Conservation (phyloP, 805 yeast genomes). For the Saccharomyces kudriavzevii region DNA sequence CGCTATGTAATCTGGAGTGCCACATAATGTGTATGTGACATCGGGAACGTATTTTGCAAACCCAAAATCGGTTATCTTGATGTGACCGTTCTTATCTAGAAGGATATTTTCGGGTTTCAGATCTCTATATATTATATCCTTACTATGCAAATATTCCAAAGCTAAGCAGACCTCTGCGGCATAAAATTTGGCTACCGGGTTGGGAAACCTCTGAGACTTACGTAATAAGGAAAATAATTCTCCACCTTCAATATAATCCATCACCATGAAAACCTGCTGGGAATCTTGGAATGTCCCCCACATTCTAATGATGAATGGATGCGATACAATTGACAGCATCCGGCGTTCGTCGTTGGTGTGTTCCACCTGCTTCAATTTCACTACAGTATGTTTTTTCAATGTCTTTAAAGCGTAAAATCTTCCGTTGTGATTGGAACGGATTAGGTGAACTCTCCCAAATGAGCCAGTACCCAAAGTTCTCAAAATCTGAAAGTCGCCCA, state of each 20-base stretch:
- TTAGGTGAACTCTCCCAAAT: constrained; percentile 89
- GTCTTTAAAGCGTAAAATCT: constrained; percentile 91
- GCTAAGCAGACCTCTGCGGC: constrained; percentile 87
- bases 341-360: constrained; percentile 93
- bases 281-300: constrained; percentile 97
- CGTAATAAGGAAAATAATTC: constrained; percentile 80
- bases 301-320: constrained; percentile 85
- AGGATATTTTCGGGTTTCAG: constrained; percentile 88
- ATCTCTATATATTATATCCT: constrained; percentile 83
- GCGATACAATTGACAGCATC: constrained; percentile 77
- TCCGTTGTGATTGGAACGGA: constrained; percentile 80
- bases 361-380: constrained; percentile 88
- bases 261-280: constrained; percentile 78
- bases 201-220: constrained; percentile 85
- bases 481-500: constrained; percentile 73
- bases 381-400: constrained; percentile 77
- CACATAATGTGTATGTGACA: constrained; percentile 89
- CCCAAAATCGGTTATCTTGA: constrained; percentile 89
- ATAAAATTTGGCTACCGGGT: constrained; percentile 92
- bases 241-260: constrained; percentile 97
- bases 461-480: constrained; percentile 93
- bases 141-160: constrained; percentile 76
- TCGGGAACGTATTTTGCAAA: constrained; percentile 89
- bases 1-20: constrained; percentile 94
- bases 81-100: constrained; percentile 81